Evolutionary conservation across 495 filamentous ascomycete species (phyloP), one percentile per base, ranked within the genome.

Genomic region (Poronia punctata): DNA sequence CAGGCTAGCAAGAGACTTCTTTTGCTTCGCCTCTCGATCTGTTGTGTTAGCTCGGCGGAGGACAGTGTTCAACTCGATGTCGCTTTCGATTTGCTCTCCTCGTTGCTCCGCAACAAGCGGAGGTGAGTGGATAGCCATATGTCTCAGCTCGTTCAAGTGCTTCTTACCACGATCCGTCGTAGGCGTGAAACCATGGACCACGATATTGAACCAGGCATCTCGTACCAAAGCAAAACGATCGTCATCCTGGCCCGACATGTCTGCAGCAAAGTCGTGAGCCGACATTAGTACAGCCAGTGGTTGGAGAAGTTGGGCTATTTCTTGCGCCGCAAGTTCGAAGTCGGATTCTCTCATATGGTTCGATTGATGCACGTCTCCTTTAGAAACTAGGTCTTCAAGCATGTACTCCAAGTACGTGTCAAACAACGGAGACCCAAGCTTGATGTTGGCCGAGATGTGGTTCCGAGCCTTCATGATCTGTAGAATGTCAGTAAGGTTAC

Each of bases 151-250:
- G 29, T 79, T 77, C 15, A 72, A 50, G 50, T 86, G 75, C 49
- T 73, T 74, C 44, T 78, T 80, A 23, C 79, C 81, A 42, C 82
- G 71, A 15, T 72, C 70, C 0, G 86, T 86, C 12, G 70, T 74
- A 11, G 80, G 69, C n/a, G 74, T 79, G 55, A 96, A 95, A 22
- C 88, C 89, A 59, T 97, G 90, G 6, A 96, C 81, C 20, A 86
- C 83, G 36, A 96, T 84, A 56, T 98, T 98, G 60, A 95, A 95
- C 92, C 92, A 98, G 10, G 86, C 86, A 68, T 97, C 87, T 24
- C 89, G 82, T 46, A 92, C 78, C 32, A 94, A 66, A 14, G 77
- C 71, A 36, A 76, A 64, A 15, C 74, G 72, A 27, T 86, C 74
- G 25, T 86, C 79, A 46, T 83, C 76, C 12, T 68, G 60, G 8